Base-by-base conservation (phyloP, 495 filamentous ascomycete genomes). In the Daldinia vernicosa region DNA sequence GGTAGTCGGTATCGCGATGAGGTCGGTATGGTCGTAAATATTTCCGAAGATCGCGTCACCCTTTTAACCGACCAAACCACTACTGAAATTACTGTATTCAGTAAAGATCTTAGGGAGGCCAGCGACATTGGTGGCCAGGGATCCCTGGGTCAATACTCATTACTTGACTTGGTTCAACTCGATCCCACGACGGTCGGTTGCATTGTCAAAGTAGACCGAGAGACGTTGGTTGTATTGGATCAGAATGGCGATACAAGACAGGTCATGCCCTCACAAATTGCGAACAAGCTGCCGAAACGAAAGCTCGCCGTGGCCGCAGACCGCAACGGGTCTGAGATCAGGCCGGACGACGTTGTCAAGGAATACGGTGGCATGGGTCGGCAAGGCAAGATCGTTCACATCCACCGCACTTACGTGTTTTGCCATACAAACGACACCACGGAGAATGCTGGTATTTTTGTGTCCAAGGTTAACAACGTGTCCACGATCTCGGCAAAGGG, bases 51-150 rank as follows among this genome's bases (percentile, higher is more conserved):
- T 77, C 88, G 90, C 22, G 94, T 99, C 51, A 98, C 96, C 1
- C 80, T 99, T 59, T 81, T 98, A 30, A 96, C 90, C 59, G 96
- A 99, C 80, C 90, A 94, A 73, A 94, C 86, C 58, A 93, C 94
- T 80, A 89, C 90, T 59, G 96, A 98, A 78, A 92, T 99, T 65
- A 98, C 94, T 0, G 95, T 99, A 2, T 99, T 99, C 82, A 97
- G 94, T 80, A 97, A 97, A 74, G 96, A 99, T 79, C 84, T 99
- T 39, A 87, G 95, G 63, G 91, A 97, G 77, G 95, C 96, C 43
- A 91, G 90, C 51, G 95, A 99, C 71, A 91, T 94, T 70, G 93
- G 92, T 60, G 92, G 90, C 47, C 87, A 92, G 66, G 89, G 89
- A 9, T 88, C 90, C 52, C 86, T 93, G 26, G 92, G 93, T 15